Base-by-base conservation (phyloP, 106 monocot species). In the Acorus gramineus region DNA sequence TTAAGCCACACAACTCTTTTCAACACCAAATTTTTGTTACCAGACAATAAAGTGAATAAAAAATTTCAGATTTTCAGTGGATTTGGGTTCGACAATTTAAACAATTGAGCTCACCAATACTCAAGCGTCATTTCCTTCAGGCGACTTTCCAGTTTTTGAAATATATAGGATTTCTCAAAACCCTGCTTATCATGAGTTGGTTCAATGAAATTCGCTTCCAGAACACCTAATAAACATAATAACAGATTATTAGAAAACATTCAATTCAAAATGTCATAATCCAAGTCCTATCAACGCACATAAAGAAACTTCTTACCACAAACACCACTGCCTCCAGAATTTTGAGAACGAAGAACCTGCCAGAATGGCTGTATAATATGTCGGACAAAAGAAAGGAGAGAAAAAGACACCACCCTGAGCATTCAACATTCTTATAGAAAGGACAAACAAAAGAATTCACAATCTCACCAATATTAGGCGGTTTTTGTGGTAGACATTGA, bases 131-230 rank as follows among this genome's bases (percentile, higher is more conserved):
- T 86, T 8, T 78, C 73, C 68, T 60, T 86, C 69, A 91, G 66
- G n/a, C 90, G 83, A 8, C 11, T 55, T 69, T 91, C 90, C 7
- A 91, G 76, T 65, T 66, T 83, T 49, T 66, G 66, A 72, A 53
- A 91, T 68, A 91, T 65, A 14, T 47, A 62, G 48, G 90, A 83
- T 74, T 68, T 83, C 63, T 91, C 90, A 74, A 91, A 91, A 76
- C 81, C 86, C 59, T 91, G 90, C 70, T 91, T 91, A 64, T 91
- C 78, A 73, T 91, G 90, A 48, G 90, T 86, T 52, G 90, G 90
- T 58, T 84, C 81, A 43, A 91, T 69, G 56, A 81, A 83, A 49
- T 86, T 84, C 52, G 81, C 81, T 65, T 91, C 86, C 49, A 91
- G 65, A 12, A 91, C 83, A 50, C 90, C 90, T 91, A 58, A 28